These are phyloP conservation scores for Dendrobium chrysotoxum DNA, from an alignment of 106 monocot species.

Conservation along the genomic window DNA sequence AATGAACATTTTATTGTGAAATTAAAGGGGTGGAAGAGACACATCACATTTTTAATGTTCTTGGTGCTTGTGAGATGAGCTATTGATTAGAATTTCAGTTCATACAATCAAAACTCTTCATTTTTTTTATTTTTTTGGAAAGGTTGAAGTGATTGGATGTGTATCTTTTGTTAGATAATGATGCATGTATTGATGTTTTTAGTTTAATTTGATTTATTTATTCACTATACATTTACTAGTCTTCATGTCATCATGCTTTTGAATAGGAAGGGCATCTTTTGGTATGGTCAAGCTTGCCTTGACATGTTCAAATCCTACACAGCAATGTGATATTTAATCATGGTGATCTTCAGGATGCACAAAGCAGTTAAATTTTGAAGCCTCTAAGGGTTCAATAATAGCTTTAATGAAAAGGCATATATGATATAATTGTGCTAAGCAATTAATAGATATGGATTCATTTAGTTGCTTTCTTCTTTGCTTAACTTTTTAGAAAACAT, in stretches of 20 bases:
- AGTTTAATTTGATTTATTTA: background rate
- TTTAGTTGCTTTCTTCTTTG: no score
- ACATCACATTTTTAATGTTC: conserved; percentile 7
- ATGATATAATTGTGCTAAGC: no score
- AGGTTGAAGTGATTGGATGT: background rate
- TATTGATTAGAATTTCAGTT: background rate
- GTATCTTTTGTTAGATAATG: background rate
- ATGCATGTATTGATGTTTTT: background rate
- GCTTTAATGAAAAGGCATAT: background rate
- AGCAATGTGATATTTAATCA: background rate
- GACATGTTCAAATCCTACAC: background rate
- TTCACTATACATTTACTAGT: background rate
- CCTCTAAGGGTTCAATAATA: background rate
- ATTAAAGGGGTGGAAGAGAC: conserved; percentile 3
- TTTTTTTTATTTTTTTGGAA: background rate
- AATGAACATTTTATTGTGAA: background rate
- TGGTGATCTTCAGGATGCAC: background rate
- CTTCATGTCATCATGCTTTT: background rate
- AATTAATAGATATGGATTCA: no score
- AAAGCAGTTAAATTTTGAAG: background rate
- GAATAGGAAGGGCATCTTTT: background rate
- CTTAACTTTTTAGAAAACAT: no score
- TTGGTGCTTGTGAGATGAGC: background rate
- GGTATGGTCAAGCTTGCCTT: background rate
- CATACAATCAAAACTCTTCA: background rate